phyloP scores from a whole-genome alignment of 345 rosid species.

The Jatropha curcas region DNA sequence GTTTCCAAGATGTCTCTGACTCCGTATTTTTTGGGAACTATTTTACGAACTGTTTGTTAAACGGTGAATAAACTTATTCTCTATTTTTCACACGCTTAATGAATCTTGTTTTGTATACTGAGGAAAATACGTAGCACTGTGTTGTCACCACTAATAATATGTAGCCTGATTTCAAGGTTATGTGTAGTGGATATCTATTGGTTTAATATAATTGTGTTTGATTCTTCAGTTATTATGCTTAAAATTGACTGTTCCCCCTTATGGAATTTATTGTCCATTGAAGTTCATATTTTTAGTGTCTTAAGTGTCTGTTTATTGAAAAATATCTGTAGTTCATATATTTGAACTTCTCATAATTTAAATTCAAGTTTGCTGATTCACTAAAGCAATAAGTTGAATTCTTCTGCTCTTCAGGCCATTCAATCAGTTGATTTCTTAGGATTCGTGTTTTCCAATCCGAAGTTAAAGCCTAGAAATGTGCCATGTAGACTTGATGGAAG shows the following conservation, averaged over 20 bases:
- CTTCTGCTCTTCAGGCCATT: conserved; percentile 29
- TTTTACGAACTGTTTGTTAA: neutral
- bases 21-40: too few species aligned
- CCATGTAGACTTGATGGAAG: conserved; percentile 16
- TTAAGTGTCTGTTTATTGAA: neutral
- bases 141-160: too few species aligned
- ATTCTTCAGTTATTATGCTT: too few species aligned
- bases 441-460: conserved; percentile 19
- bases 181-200: too few species aligned
- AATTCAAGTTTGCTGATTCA: neutral
- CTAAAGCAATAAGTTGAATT: too few species aligned
- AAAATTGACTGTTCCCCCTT: too few species aligned
- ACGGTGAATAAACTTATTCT: neutral
- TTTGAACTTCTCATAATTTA: neutral
- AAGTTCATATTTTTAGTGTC: neutral
- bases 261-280: neutral
- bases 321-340: neutral
- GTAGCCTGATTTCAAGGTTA: too few species aligned
- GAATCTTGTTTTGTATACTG: too few species aligned
- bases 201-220: too few species aligned
- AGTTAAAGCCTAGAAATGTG: conserved; percentile 27
- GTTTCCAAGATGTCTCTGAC: too few species aligned
- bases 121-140: too few species aligned
- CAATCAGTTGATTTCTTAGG: conserved; percentile 30
- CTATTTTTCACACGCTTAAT: too few species aligned